A percentile compares a stretch with the other conserved stretches of the same genome.
These are phyloP conservation scores for Geosmithia flava DNA, from an alignment of 2,329 filamentous ascomycete species.

Conservation along the genomic window DNA sequence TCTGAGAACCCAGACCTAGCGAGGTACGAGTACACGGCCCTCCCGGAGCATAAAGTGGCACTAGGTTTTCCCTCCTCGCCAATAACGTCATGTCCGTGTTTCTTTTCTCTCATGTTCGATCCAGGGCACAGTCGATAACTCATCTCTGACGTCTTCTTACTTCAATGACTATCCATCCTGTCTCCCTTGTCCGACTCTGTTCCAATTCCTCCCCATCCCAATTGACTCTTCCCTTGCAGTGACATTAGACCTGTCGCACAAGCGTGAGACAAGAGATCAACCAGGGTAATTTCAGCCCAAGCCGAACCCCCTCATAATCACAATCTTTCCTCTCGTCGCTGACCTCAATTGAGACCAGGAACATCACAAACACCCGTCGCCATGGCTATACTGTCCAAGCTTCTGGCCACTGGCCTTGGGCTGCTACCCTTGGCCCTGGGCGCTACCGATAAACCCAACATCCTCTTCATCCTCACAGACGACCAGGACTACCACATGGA, in stretches of 20 bases:
- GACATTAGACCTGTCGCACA: no score
- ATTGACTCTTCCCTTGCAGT: no score
- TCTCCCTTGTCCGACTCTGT: background rate
- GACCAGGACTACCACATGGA: conserved; percentile 47
- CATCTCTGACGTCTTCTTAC: background rate
- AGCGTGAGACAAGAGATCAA: no score
- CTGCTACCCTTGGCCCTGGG: background rate
- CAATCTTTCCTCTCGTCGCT: no score
- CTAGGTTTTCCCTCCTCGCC: no score
- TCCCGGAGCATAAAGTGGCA: no score
- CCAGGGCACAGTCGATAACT: background rate
- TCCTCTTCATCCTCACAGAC: conserved; percentile 49
- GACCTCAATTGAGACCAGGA: no score
- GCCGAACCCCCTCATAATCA: no score
- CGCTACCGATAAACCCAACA: conserved; percentile 23
- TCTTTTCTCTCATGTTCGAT: background rate
- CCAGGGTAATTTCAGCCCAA: no score
- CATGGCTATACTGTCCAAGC: background rate
- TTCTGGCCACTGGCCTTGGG: background rate
- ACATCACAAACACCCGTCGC: background rate
- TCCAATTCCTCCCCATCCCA: no score
- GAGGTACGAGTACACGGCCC: no score
- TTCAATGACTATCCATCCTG: background rate
- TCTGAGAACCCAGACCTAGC: no score
- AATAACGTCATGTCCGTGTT: background rate